Conservation (phyloP, 192 early-diverging fungal genomes). For the Backusella australiensis region DNA sequence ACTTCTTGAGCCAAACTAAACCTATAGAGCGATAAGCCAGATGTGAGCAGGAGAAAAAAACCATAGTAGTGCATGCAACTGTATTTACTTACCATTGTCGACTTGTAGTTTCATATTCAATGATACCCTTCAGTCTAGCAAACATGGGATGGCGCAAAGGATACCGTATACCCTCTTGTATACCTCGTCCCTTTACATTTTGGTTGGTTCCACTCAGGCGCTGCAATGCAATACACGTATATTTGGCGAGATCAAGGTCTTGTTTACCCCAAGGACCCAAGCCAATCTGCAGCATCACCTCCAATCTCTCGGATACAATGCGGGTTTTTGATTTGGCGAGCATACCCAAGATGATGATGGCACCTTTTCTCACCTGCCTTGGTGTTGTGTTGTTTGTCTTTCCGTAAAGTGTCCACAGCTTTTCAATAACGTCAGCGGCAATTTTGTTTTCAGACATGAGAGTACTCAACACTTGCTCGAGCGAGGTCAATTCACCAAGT, state of each 20-base stretch:
- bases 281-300: slow-evolving; percentile 80
- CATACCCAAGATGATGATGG: slow-evolving; percentile 93
- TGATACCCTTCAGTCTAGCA: slow-evolving; percentile 40
- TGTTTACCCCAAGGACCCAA: slow-evolving; percentile 79
- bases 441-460: slow-evolving; percentile 74
- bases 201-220: slow-evolving; percentile 63
- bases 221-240: slow-evolving; percentile 92
- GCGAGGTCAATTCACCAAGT: slow-evolving; percentile 90
- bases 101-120: slow-evolving; percentile 45
- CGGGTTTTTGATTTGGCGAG: slow-evolving; percentile 82
- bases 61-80: neutral
- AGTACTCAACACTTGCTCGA: slow-evolving; percentile 87
- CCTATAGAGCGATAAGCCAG: slow-evolving; percentile 51
- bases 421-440: slow-evolving; percentile 62
- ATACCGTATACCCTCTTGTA: slow-evolving; percentile 44
- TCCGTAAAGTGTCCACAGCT: slow-evolving; percentile 80
- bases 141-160: slow-evolving; percentile 60
- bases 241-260: slow-evolving; percentile 82
- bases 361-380: slow-evolving; percentile 75
- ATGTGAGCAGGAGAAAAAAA: neutral
- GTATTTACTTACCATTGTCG: slow-evolving; percentile 45
- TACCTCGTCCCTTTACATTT: slow-evolving; percentile 56
- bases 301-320: slow-evolving; percentile 84
- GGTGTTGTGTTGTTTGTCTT: slow-evolving; percentile 59
- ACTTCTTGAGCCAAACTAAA: slow-evolving; percentile 93